Evolutionary conservation across 1,139 yeast genomes (phyloP), one percentile per base, ranked within the genome.

Genomic region (Saccharomycopsis hybrid): DNA sequence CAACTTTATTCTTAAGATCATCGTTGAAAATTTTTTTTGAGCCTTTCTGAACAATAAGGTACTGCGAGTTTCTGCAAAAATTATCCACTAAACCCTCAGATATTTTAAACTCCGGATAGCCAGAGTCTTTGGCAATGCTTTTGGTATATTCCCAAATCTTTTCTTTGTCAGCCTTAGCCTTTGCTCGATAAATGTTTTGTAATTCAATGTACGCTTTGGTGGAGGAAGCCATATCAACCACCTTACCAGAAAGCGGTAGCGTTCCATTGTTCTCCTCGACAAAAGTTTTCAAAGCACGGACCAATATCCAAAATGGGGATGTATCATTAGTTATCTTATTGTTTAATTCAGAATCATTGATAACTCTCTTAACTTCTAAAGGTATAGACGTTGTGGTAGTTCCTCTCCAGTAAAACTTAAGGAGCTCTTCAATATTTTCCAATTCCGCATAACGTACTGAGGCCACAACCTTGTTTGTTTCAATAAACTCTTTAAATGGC

Each of bases 151-250:
- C 24, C 39, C 13, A 5, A 5, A 36, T 24, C 5, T 8, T 36
- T 36, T 8, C 18, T 36, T 36, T 36, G 13, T 36, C 39, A 8
- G n/a, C 5, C 4, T 58, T 54, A 1, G 88, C 84, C 59, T 84
- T 85, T 1, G 65, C 66, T 24, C 72, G 66, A 61, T 85, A 89
- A 13, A 87, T 59, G 1, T 62, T 62, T 60, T 82, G 85, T 48
- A 92, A 65, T 4, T 60, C 62, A 7, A 83, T 71, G 62, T 85
- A 92, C 49, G 73, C 73, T 11, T 66, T 66, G 0, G 96, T 82
- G 56, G 82, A 81, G 0, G 96, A 78, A 35, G 86, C 85, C 97
- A 92, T 90, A 63, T 90, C 97, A 0, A 96, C 96, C 9, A 90
- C 62, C 1, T 71, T 74, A 0, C 96, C 96, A 2, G 84, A 73